Conservation (phyloP, 805 yeast genomes). For the Monosporozyma aerobia region DNA sequence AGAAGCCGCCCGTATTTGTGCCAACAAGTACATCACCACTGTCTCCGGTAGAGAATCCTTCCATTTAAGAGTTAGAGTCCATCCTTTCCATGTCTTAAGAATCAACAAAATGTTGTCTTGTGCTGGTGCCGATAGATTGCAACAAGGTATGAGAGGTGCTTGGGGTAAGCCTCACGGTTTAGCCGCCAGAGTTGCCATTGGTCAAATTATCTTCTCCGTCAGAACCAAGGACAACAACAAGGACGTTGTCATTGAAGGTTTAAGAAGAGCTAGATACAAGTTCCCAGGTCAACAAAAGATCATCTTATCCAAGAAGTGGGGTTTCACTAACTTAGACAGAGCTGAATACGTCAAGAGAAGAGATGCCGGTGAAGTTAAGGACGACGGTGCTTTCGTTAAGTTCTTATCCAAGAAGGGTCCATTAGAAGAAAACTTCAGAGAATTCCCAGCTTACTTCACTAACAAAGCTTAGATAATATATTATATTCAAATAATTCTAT, state of each 20-base stretch:
- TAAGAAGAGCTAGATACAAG: constrained; percentile 99
- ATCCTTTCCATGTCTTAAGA: constrained; percentile 99
- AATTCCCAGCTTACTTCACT: constrained; percentile 80
- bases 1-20: constrained; percentile 99
- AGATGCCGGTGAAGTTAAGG: constrained; percentile 96
- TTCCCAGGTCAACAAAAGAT: constrained; percentile 99
- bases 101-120: constrained; percentile 99
- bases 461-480: constrained; percentile 32
- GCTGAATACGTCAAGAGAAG: constrained; percentile 90
- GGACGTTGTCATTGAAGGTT: constrained; percentile 96
- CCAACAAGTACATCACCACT: constrained; percentile 98
- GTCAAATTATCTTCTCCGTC: constrained; percentile 95
- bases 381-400: constrained; percentile 99
- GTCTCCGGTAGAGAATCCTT: constrained; percentile 97
- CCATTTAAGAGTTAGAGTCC: constrained; percentile 99
- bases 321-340: constrained; percentile 99
- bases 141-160: constrained; percentile 99
- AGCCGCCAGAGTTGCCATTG: constrained; percentile 98
- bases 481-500: background rate
- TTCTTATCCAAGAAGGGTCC: constrained; percentile 96
- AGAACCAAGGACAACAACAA: constrained; percentile 98
- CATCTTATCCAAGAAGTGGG: constrained; percentile 99
- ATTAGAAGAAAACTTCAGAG: constrained; percentile 80
- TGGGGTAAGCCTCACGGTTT: constrained; percentile 99
- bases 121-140: constrained; percentile 99